phyloP scores from a whole-genome alignment of 164 flowering plant species.

The Magnolia changhungtana region DNA sequence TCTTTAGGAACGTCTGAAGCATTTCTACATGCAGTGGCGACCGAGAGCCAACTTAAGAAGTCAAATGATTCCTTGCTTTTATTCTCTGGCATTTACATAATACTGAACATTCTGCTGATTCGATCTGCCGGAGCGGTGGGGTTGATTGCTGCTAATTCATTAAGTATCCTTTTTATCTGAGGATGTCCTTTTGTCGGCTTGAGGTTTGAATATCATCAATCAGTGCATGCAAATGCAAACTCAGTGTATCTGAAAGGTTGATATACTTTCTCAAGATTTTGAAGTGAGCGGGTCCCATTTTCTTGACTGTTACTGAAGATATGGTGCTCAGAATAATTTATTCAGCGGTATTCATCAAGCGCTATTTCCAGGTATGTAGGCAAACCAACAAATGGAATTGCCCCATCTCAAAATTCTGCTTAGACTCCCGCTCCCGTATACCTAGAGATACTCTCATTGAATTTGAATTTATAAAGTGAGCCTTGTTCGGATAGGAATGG shows the following conservation, averaged over 20 bases:
- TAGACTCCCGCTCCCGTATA: not conserved
- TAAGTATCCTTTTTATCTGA: constrained; percentile 71
- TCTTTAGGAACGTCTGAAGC: constrained; percentile 93
- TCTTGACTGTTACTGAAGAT: constrained; percentile 57
- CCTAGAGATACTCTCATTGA: not conserved
- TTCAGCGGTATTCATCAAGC: constrained; percentile 73
- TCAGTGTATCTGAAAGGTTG: not conserved
- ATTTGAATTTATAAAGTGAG: not conserved
- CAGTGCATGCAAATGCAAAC: not conserved
- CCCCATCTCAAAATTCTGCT: not conserved
- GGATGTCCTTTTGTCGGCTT: not conserved
- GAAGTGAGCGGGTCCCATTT: constrained; percentile 1
- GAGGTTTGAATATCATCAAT: not conserved
- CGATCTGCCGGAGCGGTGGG: constrained; percentile 80
- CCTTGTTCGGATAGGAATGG: not conserved
- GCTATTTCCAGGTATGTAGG: constrained; percentile 61
- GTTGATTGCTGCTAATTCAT: constrained; percentile 74
- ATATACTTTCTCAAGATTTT: not conserved
- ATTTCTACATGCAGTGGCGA: constrained; percentile 91
- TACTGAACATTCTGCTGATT: constrained; percentile 59
- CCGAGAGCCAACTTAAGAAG: constrained; percentile 62
- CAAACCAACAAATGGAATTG: not conserved
- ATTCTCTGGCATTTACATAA: constrained; percentile 69
- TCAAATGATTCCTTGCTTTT: constrained; percentile 70
- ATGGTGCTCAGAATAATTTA: constrained; percentile 79